Conservation (phyloP, 768 basidiomycete genomes). For the Suillus alpinus region DNA sequence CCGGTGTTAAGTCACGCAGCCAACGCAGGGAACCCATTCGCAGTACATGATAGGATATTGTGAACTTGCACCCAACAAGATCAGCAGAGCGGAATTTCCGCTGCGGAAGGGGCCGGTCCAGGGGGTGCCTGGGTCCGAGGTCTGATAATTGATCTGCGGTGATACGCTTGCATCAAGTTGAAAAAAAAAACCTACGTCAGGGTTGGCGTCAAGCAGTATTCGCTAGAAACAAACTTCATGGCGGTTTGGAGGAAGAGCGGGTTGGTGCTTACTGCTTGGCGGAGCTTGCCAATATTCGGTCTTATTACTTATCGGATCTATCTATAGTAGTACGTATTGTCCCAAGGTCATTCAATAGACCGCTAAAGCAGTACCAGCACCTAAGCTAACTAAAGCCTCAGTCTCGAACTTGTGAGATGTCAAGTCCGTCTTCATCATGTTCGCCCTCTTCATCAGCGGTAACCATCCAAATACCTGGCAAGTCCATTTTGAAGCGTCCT, state of each 20-base stretch:
- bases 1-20: slow-evolving; percentile 27
- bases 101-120: too few species aligned
- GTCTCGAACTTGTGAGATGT: slow-evolving; percentile 10
- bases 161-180: not conserved
- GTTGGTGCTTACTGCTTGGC: not conserved
- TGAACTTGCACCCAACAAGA: not conserved
- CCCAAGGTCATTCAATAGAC: not conserved
- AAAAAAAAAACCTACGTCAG: not conserved
- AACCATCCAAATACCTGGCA: slow-evolving; percentile 75
- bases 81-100: too few species aligned
- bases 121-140: not conserved
- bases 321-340: not conserved
- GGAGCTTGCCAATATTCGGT: not conserved
- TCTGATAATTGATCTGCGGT: not conserved
- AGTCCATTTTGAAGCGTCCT: slow-evolving; percentile 78
- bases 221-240: not conserved
- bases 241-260: not conserved
- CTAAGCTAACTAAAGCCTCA: not conserved
- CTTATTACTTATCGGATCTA: not conserved
- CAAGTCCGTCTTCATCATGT: slow-evolving; percentile 44
- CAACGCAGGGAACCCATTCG: slow-evolving; percentile 31
- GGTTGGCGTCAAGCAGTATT: not conserved
- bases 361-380: not conserved
- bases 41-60: not conserved
- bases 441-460: slow-evolving; percentile 79